These are phyloP conservation scores for Phylloporus rhodoxanthus DNA, from an alignment of 768 basidiomycete species.

Conservation along the genomic window DNA sequence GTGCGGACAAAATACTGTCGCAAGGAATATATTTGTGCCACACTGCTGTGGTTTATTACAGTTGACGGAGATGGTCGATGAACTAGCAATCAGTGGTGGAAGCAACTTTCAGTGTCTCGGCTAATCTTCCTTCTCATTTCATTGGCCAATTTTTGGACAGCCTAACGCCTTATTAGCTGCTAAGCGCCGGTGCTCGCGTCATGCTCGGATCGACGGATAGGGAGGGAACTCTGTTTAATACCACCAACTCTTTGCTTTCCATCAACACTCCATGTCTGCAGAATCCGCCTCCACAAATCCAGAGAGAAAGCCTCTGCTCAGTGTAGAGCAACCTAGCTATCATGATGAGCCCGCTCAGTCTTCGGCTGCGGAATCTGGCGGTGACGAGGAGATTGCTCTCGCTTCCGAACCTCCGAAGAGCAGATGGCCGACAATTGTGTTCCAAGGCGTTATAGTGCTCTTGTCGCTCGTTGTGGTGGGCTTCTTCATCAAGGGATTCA, in stretches of 20 bases:
- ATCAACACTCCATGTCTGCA: slow-evolving; percentile 16
- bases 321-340: slow-evolving; percentile 14
- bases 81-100: background rate
- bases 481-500: slow-evolving; percentile 63
- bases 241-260: slow-evolving; percentile 2
- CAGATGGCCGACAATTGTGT: slow-evolving; percentile 9
- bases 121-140: background rate
- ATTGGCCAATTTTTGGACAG: background rate
- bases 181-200: too few species aligned
- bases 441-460: slow-evolving; percentile 33
- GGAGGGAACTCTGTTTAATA: too few species aligned
- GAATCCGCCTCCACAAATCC: slow-evolving; percentile 3
- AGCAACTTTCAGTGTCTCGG: background rate
- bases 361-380: background rate
- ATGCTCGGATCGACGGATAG: too few species aligned
- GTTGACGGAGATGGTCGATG: too few species aligned
- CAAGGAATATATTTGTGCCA: too few species aligned
- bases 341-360: slow-evolving; percentile 2
- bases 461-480: slow-evolving; percentile 37
- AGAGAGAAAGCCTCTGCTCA: slow-evolving; percentile 23
- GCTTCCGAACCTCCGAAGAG: slow-evolving; percentile 2
- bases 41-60: too few species aligned
- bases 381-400: slow-evolving; percentile 17
- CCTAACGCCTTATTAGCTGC: too few species aligned
- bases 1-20: background rate